A percentile compares a stretch with the other conserved stretches of the same genome.
Conservation (phyloP, 139 green algal species). For the Closterium sp. region DNA sequence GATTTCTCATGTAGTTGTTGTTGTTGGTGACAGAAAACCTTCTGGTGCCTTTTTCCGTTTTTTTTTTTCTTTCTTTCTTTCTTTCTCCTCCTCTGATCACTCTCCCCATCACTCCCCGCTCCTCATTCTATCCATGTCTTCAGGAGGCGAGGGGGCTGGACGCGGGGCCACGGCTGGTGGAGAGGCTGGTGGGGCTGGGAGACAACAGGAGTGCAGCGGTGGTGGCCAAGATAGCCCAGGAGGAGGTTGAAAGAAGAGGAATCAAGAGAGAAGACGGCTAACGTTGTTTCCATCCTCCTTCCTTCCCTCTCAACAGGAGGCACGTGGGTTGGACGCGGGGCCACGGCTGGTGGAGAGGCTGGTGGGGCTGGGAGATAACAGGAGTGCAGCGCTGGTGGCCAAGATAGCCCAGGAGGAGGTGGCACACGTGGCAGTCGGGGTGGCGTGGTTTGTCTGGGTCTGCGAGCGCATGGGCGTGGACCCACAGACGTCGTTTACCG, state of each 20-base stretch:
- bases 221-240: constrained; percentile 43
- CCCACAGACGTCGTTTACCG: constrained; percentile 5
- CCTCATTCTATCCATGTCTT: neutral
- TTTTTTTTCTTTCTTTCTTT: no score
- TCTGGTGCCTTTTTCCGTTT: no score
- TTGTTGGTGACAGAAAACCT: no score
- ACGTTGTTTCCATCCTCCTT: no score
- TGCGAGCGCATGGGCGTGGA: constrained; percentile 24
- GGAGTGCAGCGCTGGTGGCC: constrained; percentile 37
- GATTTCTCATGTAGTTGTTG: no score
- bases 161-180: constrained; percentile 45
- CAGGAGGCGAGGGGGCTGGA: constrained; percentile 52
- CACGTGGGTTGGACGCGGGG: constrained; percentile 50
- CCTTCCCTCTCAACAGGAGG: constrained; percentile 32
- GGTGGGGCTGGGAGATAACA: constrained; percentile 40
- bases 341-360: constrained; percentile 43
- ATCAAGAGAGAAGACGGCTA: no score
- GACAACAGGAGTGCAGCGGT: constrained; percentile 45
- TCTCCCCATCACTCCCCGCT: neutral
- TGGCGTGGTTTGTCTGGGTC: constrained; percentile 51
- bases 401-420: constrained; percentile 54
- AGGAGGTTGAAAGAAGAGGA: constrained; percentile 26
- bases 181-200: constrained; percentile 38
- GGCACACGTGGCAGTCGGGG: constrained; percentile 53
- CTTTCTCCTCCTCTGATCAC: no score